Base-by-base conservation (phyloP, 106 monocot genomes). In the Dendrobium officinale region DNA sequence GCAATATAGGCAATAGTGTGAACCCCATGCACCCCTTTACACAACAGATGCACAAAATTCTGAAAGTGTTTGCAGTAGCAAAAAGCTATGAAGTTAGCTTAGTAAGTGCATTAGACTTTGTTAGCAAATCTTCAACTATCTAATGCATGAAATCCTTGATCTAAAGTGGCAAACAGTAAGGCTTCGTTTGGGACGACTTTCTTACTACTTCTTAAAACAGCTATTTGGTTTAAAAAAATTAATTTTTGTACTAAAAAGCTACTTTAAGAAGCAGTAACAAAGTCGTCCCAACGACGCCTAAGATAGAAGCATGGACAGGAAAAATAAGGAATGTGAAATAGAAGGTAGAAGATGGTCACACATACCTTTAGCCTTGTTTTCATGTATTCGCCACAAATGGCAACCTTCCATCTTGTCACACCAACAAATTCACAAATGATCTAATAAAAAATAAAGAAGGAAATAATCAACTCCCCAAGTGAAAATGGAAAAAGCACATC, bases 331-430 rank as follows among this genome's bases (percentile, higher is more conserved):
- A 61, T n/a, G 61, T 61, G 5, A 13, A 61, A 54, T 59, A 55
- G 20, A 47, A 54, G 42, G 9, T 8, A 22, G 37, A 70, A 70
- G 31, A 70, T 4, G 70, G 37, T 37, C 22, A 1, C 5, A 6
- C 42, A 59, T 80, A 93, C 99, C 93, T 88, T 99, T 42, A 95
- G 81, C 86, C 95, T 95, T 75, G 95, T 87, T 79, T 93, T 99
- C 93, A 99, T 99, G 85, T 86, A 99, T 81, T 99, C 99, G 18
- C 99, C 99, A 77, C 99, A 99, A 42, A 99, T 99, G 56, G 99
- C 99, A 85, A 91, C 83, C 85, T 93, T 99, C 99, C 99, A 99
- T 90, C 72, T 95, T 64, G 95, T 90, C 20, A 99, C 80, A 45
- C 88, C 83, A 70, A 95, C 85, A 80, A 93, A 99, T 75, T 99